Percentiles rank a stretch among this genome's conserved stretches.
Evolutionary conservation across 495 filamentous ascomycete genomes (phyloP).

Genomic region (Aspergillus taichungensis): DNA sequence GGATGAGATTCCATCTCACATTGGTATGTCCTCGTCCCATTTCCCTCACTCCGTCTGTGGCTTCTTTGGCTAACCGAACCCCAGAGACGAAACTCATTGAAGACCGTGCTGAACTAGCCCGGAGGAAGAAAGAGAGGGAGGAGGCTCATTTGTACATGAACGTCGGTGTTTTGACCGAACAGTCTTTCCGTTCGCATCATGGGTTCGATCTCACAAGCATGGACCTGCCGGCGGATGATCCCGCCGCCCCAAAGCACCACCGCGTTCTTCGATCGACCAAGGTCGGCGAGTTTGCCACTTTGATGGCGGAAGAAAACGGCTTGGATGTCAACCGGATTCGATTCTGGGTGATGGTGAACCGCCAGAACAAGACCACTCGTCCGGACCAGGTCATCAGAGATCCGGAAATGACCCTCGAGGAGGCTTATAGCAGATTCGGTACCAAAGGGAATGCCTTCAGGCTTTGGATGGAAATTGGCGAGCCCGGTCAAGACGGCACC

Average conservation of each 20-base stretch:
- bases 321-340: slow-evolving; percentile 54
- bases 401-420: slow-evolving; percentile 70
- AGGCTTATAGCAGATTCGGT: slow-evolving; percentile 58
- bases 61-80: slow-evolving; percentile 21
- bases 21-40: slow-evolving; percentile 45
- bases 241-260: slow-evolving; percentile 48
- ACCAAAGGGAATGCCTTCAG: slow-evolving; percentile 68
- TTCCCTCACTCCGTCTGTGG: neutral
- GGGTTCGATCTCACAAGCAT: slow-evolving; percentile 77
- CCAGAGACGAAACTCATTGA: slow-evolving; percentile 64
- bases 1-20: slow-evolving; percentile 73
- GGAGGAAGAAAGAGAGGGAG: slow-evolving; percentile 73
- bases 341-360: slow-evolving; percentile 95
- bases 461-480: slow-evolving; percentile 74
- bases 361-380: slow-evolving; percentile 91
- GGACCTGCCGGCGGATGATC: slow-evolving; percentile 59
- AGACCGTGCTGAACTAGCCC: slow-evolving; percentile 66
- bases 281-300: slow-evolving; percentile 60
- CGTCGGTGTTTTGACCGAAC: slow-evolving; percentile 69
- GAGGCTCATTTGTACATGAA: slow-evolving; percentile 88
- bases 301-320: slow-evolving; percentile 59
- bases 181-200: slow-evolving; percentile 68
- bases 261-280: slow-evolving; percentile 63
- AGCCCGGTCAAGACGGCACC: slow-evolving; percentile 56
- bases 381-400: slow-evolving; percentile 81